Evolutionary conservation across 2,329 filamentous ascomycete genomes (phyloP), one percentile per base, ranked within the genome.

Genomic region (Rasamsonia emersonii): DNA sequence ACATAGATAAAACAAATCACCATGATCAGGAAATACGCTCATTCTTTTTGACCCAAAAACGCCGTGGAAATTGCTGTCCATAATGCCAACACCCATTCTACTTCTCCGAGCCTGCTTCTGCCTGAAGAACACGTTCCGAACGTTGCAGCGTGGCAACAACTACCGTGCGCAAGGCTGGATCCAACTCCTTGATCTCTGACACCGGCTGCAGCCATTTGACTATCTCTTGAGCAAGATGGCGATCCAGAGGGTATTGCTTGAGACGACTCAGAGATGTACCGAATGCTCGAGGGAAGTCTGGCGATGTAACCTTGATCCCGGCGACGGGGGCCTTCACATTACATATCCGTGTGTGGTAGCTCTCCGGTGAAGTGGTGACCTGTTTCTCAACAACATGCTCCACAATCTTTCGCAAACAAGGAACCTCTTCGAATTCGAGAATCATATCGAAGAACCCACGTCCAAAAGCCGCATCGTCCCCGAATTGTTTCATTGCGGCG

Each of bases 361-460:
- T 69, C 26, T 69, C 64, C 2, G 82, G 74, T 41, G 73, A 75
- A 19, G 66, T 56, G 41, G 73, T 61, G 24, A 68, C 62, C 62
- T 94, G 72, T 24, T 65, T 64, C 28, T 61, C 52, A 24, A 91
- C 59, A 28, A 93, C 79, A 55, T 93, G 83, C 41, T 80, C 71
- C 23, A 88, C 62, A 24, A 95, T 75, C 47, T 64, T 78, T 8
- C 62, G 55, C 33, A 81, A 69, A 34, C 79, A 79, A 1, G 77
- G 71, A 18, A 86, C 65, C 24, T 74, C 63, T 13, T 69, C 65
- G 56, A 93, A 95, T 4, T 69, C 64, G 2, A 75, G 67, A 42
- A 93, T 82, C 62, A 93, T 73, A 48, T 82, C 67, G 58, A 91
- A 96, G 60, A 95, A 94, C 14, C 72, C 64, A 47, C 81, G 77